These are phyloP conservation scores for Ramaria sp. DNA, from an alignment of 768 basidiomycete genomes.

Conservation along the genomic window DNA sequence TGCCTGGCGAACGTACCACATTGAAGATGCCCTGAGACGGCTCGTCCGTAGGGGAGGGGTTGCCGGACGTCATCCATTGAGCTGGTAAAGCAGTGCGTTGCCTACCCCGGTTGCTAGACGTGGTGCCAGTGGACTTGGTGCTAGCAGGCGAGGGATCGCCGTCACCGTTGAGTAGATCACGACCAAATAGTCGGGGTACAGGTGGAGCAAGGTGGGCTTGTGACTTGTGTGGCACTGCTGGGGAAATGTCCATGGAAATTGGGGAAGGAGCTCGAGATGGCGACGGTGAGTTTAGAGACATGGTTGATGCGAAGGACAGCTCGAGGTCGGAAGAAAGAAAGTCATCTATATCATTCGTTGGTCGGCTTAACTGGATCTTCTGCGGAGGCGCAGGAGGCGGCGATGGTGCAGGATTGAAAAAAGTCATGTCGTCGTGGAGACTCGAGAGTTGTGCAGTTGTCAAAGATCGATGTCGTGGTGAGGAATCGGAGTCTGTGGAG, in stretches of 20 bases:
- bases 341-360: slow-evolving; percentile 44
- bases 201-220: slow-evolving; percentile 18
- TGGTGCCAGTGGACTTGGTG: slow-evolving; percentile 17
- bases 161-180: slow-evolving; percentile 59
- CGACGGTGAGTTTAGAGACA: slow-evolving; percentile 69
- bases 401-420: slow-evolving; percentile 4
- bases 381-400: background rate
- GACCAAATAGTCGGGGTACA: slow-evolving; percentile 53
- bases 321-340: slow-evolving; percentile 66
- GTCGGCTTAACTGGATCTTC: background rate
- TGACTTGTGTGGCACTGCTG: slow-evolving; percentile 31
- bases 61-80: slow-evolving; percentile 32
- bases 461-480: slow-evolving; percentile 5
- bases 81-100: slow-evolving; percentile 55
- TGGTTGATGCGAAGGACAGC: slow-evolving; percentile 71
- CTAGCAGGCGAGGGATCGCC: slow-evolving; percentile 20
- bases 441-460: slow-evolving; percentile 2
- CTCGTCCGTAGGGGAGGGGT: background rate
- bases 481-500: background rate
- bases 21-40: background rate
- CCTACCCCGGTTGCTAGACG: slow-evolving; percentile 33
- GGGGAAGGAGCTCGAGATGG: slow-evolving; percentile 28
- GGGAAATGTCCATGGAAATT: slow-evolving; percentile 78
- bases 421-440: slow-evolving; percentile 5
- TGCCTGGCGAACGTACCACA: background rate